These are phyloP conservation scores for Neobulgaria alba DNA, from an alignment of 2,329 filamentous ascomycete species.

Conservation along the genomic window DNA sequence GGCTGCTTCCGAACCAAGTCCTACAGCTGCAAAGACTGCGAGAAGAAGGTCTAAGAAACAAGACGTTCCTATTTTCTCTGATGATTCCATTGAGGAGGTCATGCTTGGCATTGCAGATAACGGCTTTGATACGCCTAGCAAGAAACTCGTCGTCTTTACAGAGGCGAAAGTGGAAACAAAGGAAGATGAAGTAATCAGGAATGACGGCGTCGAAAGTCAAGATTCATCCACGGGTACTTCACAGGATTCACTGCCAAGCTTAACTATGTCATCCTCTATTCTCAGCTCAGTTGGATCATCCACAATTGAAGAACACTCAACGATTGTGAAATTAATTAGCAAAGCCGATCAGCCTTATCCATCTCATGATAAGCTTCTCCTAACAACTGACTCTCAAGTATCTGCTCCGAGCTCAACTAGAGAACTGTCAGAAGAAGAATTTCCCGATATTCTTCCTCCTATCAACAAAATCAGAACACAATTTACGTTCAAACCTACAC, in stretches of 20 bases:
- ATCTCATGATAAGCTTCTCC: slow-evolving; percentile 10
- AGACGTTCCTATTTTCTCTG: slow-evolving; percentile 41
- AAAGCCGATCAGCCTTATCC: too few relatives aligned
- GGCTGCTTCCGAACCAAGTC: slow-evolving; percentile 29
- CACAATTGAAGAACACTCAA: background rate
- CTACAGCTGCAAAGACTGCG: slow-evolving; percentile 27
- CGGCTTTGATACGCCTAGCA: slow-evolving; percentile 12
- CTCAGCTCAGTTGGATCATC: slow-evolving; percentile 1
- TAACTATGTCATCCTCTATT: slow-evolving; percentile 17
- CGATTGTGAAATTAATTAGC: too few relatives aligned
- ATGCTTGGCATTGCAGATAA: slow-evolving; percentile 37
- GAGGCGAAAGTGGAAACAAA: slow-evolving; percentile 6
- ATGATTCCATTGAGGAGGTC: slow-evolving; percentile 42
- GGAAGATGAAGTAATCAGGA: slow-evolving; percentile 2
- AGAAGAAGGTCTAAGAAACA: slow-evolving; percentile 35
- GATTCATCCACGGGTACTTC: too few relatives aligned
- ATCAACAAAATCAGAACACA: slow-evolving; percentile 13
- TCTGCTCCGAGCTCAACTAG: slow-evolving; percentile 19
- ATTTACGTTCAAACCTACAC: slow-evolving; percentile 16
- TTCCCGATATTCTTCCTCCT: too few relatives aligned
- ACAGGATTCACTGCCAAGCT: slow-evolving; percentile 16
- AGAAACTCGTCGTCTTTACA: slow-evolving; percentile 22
- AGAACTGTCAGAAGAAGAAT: too few relatives aligned
- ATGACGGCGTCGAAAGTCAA: too few relatives aligned
- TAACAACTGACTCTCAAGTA: too few relatives aligned